These are phyloP conservation scores for Hammondia hammondi DNA, from an alignment of 169 alveolate genomes.

Conservation along the genomic window DNA sequence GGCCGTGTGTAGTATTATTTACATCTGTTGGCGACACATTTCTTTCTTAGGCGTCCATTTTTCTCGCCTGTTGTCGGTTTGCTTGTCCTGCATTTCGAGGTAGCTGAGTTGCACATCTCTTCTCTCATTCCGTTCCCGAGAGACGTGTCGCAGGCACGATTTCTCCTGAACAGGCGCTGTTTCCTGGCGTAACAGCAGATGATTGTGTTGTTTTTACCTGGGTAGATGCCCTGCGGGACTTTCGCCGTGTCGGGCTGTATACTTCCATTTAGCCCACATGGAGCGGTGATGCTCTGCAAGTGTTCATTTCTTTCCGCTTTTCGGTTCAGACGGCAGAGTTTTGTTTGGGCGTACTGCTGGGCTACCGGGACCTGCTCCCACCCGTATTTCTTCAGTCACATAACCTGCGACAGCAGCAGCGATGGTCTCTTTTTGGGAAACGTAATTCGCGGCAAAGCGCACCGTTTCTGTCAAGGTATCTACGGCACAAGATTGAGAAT, in stretches of 20 bases:
- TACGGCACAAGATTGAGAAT: background rate
- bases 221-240: constrained; percentile 10
- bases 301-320: background rate
- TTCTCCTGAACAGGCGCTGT: background rate
- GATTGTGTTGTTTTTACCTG: background rate
- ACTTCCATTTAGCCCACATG: constrained; percentile 39
- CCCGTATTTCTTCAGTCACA: background rate
- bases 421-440: background rate
- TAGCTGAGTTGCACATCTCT: background rate
- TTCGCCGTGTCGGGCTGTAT: constrained; percentile 33
- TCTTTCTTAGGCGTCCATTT: background rate
- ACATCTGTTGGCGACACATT: background rate
- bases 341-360: background rate
- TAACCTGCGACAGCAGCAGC: background rate
- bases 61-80: background rate
- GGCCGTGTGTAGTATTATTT: background rate
- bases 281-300: background rate
- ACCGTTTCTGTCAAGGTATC: constrained; percentile 39
- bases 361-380: background rate
- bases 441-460: background rate
- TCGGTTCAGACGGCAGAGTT: background rate
- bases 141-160: background rate
- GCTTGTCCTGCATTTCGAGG: background rate
- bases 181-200: background rate
- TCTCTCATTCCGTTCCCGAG: constrained; percentile 29